Evolutionary conservation across 1,284 basidiomycete species (phyloP), one percentile per base, ranked within the genome.

Genomic region (Ganoderma boninense): DNA sequence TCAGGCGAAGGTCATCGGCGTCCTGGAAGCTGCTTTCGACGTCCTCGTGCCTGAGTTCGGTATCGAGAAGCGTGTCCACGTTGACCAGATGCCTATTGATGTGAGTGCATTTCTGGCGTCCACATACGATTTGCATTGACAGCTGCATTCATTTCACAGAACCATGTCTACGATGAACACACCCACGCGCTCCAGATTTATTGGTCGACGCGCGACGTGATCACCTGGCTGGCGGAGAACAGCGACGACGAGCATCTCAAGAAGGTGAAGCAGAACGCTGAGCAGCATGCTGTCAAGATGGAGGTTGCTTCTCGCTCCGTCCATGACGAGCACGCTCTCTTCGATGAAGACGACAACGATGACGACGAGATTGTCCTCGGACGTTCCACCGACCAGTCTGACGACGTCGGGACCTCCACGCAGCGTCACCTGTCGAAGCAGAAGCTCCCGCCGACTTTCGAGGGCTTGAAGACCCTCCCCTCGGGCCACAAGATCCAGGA

Each of bases 61-160:
- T 62, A 97, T 99, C 77, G 98, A 99, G 86, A 99, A 99, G 87
- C 90, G 97, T 62, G 96, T 99, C 3, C 97, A 99, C 78, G 95
- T 97, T 62, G 98, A 99, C 81, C 97, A 99, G 83, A 98, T 99
- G 92, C 97, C 98, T 20, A 95, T 97, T 67, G 95, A 97, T 74
- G 95, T 95, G 64, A 16, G 52, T 18, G 38, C 65, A 63, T 8
- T 16, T 54, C 4, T 66, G 5, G 32, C 38, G 57, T 26, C 49
- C 23, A 69, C 20, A 40, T 16, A 18, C 52, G 13, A 26, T 10
- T 18, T n/a, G 42, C 7, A 23, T 42, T 49, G 42, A 49, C 16
- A 14, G 20, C 18, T 4, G 16, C 42, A 61, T 65, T 11, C 26
- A 29, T 29, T 29, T 59, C 52, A 16, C 74, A 96, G 92, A 97